Base-by-base conservation (phyloP, 208 protist genomes). In the Trypanosoma rangeli region DNA sequence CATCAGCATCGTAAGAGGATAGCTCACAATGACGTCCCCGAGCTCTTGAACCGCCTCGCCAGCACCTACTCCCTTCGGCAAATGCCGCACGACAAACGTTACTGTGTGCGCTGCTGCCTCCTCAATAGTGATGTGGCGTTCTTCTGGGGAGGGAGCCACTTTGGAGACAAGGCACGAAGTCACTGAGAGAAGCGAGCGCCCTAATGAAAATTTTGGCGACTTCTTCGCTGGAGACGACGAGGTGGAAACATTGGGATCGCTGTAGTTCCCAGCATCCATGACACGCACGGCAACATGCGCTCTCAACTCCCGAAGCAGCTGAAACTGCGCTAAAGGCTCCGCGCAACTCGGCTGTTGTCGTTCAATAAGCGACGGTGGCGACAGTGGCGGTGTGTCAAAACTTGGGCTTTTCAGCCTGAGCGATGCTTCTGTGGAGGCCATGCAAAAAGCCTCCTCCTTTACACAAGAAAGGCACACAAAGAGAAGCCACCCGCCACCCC, bases 221-320 rank as follows among this genome's bases (percentile, higher is more conserved):
- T 57, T 48, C 54, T 65, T 64, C 24, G 50, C 52, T 20, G 37
- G 3, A 56, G 39, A 9, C 28, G 48, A 10, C 13, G 58, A 55
- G 24, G 73, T 58, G 13, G 80, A 70, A 10, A 86, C 66, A 8
- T 80, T 78, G 52, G 83, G 70, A 56, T 68, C 60, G 63, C 88
- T 82, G 39, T 83, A 86, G n/a, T 39, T 60, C 20, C 73, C 71
- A n/a, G 68, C 63, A 0, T 54, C 20, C 2, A 82, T 68, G 22
- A 86, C 68, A 35, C 82, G 80, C 8, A 86, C 78, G 1, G 70
- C 82, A 5, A 78, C 85, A 60, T 78, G 64, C 9, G 82, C 71
- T 24, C 59, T 59, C 3, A 91, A 62, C 0, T 67, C 59, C 5
- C 60, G 75, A 3, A 84, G 42, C 28, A n/a, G 24, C 15, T 31